Base-by-base conservation (phyloP, 345 rosid species). In the Firmiana major region DNA sequence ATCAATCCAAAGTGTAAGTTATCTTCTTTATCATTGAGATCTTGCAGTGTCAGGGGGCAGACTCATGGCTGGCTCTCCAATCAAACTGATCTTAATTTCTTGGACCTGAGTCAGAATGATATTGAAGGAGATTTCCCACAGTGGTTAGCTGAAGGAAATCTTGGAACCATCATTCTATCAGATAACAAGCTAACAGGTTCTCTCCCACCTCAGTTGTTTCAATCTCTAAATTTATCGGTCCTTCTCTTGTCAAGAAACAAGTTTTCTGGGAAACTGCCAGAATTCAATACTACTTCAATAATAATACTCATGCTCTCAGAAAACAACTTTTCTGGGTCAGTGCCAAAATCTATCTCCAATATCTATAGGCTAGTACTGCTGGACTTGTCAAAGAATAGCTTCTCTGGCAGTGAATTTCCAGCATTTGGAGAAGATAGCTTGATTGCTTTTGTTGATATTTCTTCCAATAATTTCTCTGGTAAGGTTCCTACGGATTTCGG, bases 401-500 rank as follows among this genome's bases (percentile, higher is more conserved):
- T 85, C 31, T 81, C 80, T 38, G 81, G 88, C 11, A 72, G 63
- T 21, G 81, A 81, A 36, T 83, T 83, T 69, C 85, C 87, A 3
- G 66, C 74, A 16, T 78, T 82, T 40, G 22, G 21, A 28, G 9
- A 17, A 6, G 5, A 17, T 3, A 31, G 75, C 70, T 66, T 72
- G 4, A 10, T 63, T 22, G 58, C 57, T 26, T 54, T 0, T 26
- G 8, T 34, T 16, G 28, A 13, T 4, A 66, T 80, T 59, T 36
- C 38, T 26, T 80, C 74, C 51, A 86, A 84, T 22, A 69, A 74
- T 24, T 82, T 84, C 71, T 80, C 81, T 3, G 83, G 89, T 0
- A 64, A 73, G 45, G 76, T 85, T 72, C 85, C 80, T 65, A 0
- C 78, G 19, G 21, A 46, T n/a, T 80, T 85, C 3, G 77, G 82